Percentiles rank a stretch among this genome's conserved stretches.
phyloP scores from a whole-genome alignment of 257 asterid genomes.

The Jaltomata sinuosa region DNA sequence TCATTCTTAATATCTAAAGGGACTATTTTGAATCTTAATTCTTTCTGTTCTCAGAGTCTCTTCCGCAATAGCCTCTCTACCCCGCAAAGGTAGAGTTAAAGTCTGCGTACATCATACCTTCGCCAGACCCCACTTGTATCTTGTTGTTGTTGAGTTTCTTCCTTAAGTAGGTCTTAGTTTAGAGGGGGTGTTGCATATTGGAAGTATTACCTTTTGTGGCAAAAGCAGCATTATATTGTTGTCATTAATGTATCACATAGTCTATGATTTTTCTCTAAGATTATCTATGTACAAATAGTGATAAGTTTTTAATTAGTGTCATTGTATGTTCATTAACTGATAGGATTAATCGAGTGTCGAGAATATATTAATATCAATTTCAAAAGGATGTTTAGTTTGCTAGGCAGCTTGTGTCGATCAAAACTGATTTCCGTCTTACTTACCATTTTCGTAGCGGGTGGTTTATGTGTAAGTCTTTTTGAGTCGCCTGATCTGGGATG shows the following conservation, averaged over 20 bases:
- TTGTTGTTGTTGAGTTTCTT: no score
- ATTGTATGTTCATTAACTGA: background rate
- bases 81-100: no score
- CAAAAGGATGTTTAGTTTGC: background rate
- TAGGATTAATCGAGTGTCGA: background rate
- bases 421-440: background rate
- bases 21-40: no score
- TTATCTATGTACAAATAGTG: background rate
- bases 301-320: background rate
- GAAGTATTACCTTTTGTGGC: no score
- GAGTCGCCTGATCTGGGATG: background rate
- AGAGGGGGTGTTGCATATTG: no score
- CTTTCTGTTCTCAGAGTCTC: no score
- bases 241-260: background rate
- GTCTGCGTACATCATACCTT: no score
- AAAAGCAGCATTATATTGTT: background rate
- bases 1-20: no score
- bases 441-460: background rate
- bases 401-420: background rate
- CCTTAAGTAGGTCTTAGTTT: no score
- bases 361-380: background rate
- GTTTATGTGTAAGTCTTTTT: background rate
- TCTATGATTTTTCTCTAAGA: background rate
- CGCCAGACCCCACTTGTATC: no score
- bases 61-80: no score